Base-by-base conservation (phyloP, 257 asterid genomes). In the Forsythia viridissima region DNA sequence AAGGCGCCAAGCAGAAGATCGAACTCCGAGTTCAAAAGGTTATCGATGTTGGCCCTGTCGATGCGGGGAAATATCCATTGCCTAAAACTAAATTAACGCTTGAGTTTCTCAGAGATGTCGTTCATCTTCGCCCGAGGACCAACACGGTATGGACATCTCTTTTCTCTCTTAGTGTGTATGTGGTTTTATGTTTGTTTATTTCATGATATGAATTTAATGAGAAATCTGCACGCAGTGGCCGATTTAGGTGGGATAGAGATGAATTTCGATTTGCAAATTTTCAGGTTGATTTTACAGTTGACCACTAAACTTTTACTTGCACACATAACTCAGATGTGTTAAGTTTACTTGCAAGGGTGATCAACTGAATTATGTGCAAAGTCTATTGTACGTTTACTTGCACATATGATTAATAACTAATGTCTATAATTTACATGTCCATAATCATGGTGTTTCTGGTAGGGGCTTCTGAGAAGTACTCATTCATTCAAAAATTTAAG, bases 51-150 rank as follows among this genome's bases (percentile, higher is more conserved):
- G 99, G 99, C 18, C 77, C 91, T 7, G 98, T 95, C 36, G 98
- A 93, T 83, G 94, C 97, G 40, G 90, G 87, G 1, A 91, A 85
- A 78, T 95, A 95, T 84, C 99, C 99, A 13, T 83, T 95, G 85
- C 99, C 99, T 0, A 95, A 93, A 82, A 86, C 94, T 3, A 95
- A 81, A 75, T 78, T 93, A 78, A 85, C 96, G 51, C 94, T 95
- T 8, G 98, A 95, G 79, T 81, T 82, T 81, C 88, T 93, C 21
- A 89, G 99, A 83, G 98, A 93, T 80, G 77, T 87, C 42, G 89
- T 90, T 76, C 99, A 95, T 80, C 94, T 95, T 65, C 97, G 99
- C 44, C 77, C 97, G 67, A 87, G 99, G 90, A 93, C 99, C 40
- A 91, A 89, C 82, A 90, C 90, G n/a, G 98, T 94, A 86, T 44